Conservation (phyloP, 2,329 filamentous ascomycete genomes). For the Colletotrichum gigasporum region DNA sequence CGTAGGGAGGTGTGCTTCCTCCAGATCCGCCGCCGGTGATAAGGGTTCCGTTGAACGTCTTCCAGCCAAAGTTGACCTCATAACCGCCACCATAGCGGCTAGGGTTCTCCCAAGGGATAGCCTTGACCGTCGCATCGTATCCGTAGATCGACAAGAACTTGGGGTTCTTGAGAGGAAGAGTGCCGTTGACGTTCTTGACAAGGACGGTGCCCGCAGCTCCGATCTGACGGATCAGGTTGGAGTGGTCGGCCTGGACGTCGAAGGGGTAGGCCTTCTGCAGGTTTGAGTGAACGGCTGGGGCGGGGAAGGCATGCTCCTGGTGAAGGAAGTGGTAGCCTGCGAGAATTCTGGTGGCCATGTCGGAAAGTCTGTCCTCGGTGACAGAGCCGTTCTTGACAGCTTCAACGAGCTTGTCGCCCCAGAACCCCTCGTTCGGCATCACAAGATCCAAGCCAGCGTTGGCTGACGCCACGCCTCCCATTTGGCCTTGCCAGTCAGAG, state of each 20-base stretch:
- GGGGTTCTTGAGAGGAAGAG: slow-evolving; percentile 68
- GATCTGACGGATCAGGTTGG: slow-evolving; percentile 15
- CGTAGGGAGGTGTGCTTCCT: slow-evolving; percentile 34
- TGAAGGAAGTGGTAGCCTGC: slow-evolving; percentile 68
- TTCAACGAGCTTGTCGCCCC: slow-evolving; percentile 63
- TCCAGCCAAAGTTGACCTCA: slow-evolving; percentile 33
- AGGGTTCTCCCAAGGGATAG: slow-evolving; percentile 19
- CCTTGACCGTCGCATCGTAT: slow-evolving; percentile 67
- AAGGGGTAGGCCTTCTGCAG: slow-evolving; percentile 57
- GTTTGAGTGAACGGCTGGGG: slow-evolving; percentile 66
- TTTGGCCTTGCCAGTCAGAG: slow-evolving; percentile 71
- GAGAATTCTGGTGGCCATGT: slow-evolving; percentile 69
- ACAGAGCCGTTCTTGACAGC: slow-evolving; percentile 71
- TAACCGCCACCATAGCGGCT: slow-evolving; percentile 54
- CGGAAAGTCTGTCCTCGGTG: slow-evolving; percentile 61
- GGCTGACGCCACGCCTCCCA: slow-evolving; percentile 68
- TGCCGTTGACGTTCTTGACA: slow-evolving; percentile 75
- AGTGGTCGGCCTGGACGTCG: slow-evolving; percentile 36
- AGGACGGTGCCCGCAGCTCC: slow-evolving; percentile 73
- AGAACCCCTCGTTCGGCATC: slow-evolving; percentile 65
- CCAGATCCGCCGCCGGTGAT: slow-evolving; percentile 43
- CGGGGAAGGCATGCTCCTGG: slow-evolving; percentile 52
- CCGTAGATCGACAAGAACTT: slow-evolving; percentile 67
- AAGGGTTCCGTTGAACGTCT: slow-evolving; percentile 58
- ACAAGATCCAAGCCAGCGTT: slow-evolving; percentile 76